A percentile compares a stretch with the other conserved stretches of the same genome.
These are phyloP conservation scores for Nannochloropsis salina DNA, from an alignment of 108 stramenopile genomes.

Conservation along the genomic window DNA sequence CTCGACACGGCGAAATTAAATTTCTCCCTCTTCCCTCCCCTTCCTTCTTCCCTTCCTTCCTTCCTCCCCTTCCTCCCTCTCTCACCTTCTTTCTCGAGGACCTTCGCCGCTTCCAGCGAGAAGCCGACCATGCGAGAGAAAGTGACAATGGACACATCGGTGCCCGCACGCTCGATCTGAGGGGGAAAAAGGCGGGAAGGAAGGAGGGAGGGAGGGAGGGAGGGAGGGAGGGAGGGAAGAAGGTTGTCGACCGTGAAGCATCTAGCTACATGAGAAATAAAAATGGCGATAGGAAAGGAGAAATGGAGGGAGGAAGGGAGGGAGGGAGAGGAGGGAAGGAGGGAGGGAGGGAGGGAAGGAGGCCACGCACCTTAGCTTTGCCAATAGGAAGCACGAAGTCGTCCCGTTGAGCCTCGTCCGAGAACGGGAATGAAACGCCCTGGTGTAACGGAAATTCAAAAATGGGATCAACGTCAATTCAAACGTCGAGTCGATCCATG, in stretches of 20 bases:
- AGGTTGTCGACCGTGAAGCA: too few relatives aligned
- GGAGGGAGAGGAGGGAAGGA: background rate
- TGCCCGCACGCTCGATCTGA: slow-evolving; percentile 68
- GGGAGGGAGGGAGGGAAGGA: background rate
- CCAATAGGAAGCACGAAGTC: slow-evolving; percentile 86
- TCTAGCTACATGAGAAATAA: too few relatives aligned
- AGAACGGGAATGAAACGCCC: slow-evolving; percentile 85
- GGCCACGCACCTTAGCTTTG: slow-evolving; percentile 63
- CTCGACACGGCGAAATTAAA: too few relatives aligned
- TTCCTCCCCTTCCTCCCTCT: slow-evolving; percentile 26
- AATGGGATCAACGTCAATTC: background rate
- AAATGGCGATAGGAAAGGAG: too few relatives aligned
- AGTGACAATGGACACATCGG: slow-evolving; percentile 90
- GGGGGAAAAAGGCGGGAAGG: background rate
- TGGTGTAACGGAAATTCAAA: background rate
- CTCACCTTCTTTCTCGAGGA: slow-evolving; percentile 72
- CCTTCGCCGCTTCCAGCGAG: slow-evolving; percentile 84
- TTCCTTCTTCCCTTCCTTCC: background rate
- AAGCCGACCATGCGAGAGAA: slow-evolving; percentile 83
- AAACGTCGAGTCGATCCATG: background rate
- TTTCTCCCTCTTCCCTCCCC: background rate
- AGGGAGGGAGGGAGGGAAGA: background rate
- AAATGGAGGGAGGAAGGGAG: background rate
- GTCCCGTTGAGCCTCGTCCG: slow-evolving; percentile 72
- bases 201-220: background rate